phyloP scores from a whole-genome alignment of 208 protist genomes.

The Leishmania turanica region DNA sequence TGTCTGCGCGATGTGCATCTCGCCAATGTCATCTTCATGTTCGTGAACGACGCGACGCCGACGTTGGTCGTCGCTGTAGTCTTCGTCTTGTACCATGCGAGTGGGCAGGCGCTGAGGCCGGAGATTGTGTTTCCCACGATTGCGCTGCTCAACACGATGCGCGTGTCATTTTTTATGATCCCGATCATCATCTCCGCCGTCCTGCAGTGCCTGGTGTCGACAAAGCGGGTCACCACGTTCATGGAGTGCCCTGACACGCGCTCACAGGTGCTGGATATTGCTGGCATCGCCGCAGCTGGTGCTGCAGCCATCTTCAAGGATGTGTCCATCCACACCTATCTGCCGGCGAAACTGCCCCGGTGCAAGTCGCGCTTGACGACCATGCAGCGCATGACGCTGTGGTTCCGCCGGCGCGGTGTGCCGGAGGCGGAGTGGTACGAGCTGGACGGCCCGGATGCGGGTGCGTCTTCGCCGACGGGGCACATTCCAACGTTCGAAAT shows the following conservation, averaged over 20 bases:
- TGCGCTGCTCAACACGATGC: constrained; percentile 88
- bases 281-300: constrained; percentile 13
- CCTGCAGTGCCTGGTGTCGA: constrained; percentile 75
- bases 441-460: not conserved
- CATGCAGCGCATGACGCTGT: constrained; percentile 22
- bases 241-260: constrained; percentile 47
- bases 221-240: constrained; percentile 66
- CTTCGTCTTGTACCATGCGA: constrained; percentile 54
- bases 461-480: not conserved
- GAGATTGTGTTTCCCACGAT: constrained; percentile 90
- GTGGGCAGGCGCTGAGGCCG: constrained; percentile 66
- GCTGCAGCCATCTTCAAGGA: constrained; percentile 36
- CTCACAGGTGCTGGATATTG: constrained; percentile 24
- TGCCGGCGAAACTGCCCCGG: constrained; percentile 31
- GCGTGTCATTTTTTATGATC: constrained; percentile 91
- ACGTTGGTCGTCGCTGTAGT: constrained; percentile 62
- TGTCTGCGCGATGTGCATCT: constrained; percentile 41
- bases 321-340: constrained; percentile 27
- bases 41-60: constrained; percentile 69
- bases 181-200: constrained; percentile 67
- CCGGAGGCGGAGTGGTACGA: constrained; percentile 35
- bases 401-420: constrained; percentile 24
- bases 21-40: constrained; percentile 38
- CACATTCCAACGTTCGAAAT: no score
- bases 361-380: constrained; percentile 15